Conservation (phyloP, 2,329 filamentous ascomycete species). For the Cordyceps farinosa region DNA sequence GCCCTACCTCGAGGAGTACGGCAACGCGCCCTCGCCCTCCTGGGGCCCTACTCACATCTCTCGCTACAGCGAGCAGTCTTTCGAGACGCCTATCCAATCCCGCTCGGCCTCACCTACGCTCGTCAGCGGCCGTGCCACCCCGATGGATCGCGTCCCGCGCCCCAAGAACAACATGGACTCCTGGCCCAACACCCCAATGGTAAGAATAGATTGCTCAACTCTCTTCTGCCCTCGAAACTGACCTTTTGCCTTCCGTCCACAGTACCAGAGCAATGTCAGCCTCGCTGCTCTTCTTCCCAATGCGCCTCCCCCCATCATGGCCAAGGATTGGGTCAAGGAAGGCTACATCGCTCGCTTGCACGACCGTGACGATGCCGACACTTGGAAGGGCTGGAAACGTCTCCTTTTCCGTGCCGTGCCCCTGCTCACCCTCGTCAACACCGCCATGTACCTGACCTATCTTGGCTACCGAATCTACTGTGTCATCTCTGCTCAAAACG, state of each 20-base stretch:
- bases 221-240: neutral
- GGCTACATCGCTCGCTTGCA: conserved; percentile 37
- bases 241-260: conserved; percentile 9
- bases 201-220: conserved; percentile 18
- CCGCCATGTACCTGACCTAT: conserved; percentile 44
- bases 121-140: conserved; percentile 28
- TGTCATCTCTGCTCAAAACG: conserved; percentile 48
- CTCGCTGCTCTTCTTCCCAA: conserved; percentile 38
- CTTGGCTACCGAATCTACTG: conserved; percentile 50
- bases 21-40: conserved; percentile 20
- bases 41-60: conserved; percentile 19
- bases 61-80: conserved; percentile 21
- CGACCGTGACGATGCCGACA: conserved; percentile 42
- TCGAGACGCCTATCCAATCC: conserved; percentile 21
- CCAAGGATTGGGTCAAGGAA: conserved; percentile 32
- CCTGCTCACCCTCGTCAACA: conserved; percentile 39
- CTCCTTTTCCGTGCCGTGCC: conserved; percentile 38
- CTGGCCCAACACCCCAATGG: conserved; percentile 27
- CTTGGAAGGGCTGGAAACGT: conserved; percentile 43
- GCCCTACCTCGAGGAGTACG: conserved; percentile 25
- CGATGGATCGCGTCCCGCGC: conserved; percentile 22
- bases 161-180: conserved; percentile 24
- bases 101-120: conserved; percentile 30
- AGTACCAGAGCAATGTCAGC: conserved; percentile 43
- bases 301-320: conserved; percentile 27